These are phyloP conservation scores for Candida takata DNA, from an alignment of 805 yeast genomes.

Conservation along the genomic window DNA sequence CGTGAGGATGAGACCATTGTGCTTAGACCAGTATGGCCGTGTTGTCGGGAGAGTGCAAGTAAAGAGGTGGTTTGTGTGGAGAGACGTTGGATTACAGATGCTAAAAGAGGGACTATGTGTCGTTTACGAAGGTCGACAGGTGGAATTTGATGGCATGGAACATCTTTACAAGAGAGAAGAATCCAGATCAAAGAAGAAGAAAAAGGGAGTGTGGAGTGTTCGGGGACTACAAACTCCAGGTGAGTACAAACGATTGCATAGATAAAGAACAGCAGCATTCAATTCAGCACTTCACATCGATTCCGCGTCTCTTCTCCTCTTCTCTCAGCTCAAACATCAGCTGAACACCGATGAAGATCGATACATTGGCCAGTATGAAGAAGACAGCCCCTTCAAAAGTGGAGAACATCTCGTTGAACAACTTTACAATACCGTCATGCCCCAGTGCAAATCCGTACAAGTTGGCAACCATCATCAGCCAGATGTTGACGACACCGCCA, in stretches of 20 bases:
- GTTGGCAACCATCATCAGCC: constrained; percentile 98
- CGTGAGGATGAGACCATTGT: constrained; percentile 70
- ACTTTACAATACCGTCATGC: constrained; percentile 65
- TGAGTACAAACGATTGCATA: constrained; percentile 52
- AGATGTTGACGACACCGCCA: constrained; percentile 85
- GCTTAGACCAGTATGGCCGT: constrained; percentile 83
- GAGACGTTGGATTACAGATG: constrained; percentile 87
- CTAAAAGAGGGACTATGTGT: constrained; percentile 74
- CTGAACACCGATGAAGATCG: constrained; percentile 79
- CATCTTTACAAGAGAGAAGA: constrained; percentile 53
- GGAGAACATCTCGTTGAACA: constrained; percentile 63
- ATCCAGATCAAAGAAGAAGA: constrained; percentile 44
- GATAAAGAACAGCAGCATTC: not conserved
- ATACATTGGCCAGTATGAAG: constrained; percentile 50
- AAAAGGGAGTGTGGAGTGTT: constrained; percentile 61
- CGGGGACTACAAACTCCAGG: constrained; percentile 64
- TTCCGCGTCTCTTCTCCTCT: constrained; percentile 74
- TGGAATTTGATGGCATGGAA: constrained; percentile 82
- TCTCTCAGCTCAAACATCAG: constrained; percentile 93
- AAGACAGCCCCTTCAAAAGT: constrained; percentile 64
- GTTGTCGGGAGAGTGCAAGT: constrained; percentile 66
- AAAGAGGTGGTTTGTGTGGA: constrained; percentile 55
- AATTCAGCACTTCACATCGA: constrained; percentile 64
- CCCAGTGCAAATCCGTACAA: constrained; percentile 93
- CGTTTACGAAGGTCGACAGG: constrained; percentile 77